These are phyloP conservation scores for Penicillium alfredii DNA, from an alignment of 495 filamentous ascomycete species.

Conservation along the genomic window DNA sequence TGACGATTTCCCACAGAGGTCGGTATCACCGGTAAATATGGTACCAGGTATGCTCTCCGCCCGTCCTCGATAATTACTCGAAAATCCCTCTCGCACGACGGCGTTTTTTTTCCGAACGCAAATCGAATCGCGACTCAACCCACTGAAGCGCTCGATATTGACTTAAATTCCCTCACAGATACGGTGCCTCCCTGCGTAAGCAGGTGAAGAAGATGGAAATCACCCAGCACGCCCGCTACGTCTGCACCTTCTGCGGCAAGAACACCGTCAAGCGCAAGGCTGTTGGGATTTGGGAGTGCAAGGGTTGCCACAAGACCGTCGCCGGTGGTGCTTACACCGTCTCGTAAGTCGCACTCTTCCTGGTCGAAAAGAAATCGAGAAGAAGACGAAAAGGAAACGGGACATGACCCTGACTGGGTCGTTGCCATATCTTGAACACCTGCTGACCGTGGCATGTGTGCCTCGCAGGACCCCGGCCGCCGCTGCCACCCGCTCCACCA, in stretches of 20 bases:
- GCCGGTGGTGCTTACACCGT: slow-evolving; percentile 96
- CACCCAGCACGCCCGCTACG: slow-evolving; percentile 89
- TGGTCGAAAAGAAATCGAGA: background rate
- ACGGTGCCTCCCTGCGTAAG: slow-evolving; percentile 99
- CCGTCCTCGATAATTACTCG: slow-evolving; percentile 17
- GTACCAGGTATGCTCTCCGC: slow-evolving; percentile 52
- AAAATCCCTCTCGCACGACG: slow-evolving; percentile 20
- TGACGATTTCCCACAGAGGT: slow-evolving; percentile 57
- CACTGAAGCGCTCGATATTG: slow-evolving; percentile 27
- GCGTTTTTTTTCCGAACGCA: slow-evolving; percentile 17
- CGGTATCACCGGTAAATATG: slow-evolving; percentile 73
- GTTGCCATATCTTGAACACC: no score
- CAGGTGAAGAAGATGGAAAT: slow-evolving; percentile 99
- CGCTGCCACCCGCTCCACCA: slow-evolving; percentile 92
- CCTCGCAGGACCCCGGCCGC: slow-evolving; percentile 88
- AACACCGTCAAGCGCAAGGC: slow-evolving; percentile 84
- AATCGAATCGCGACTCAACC: no score
- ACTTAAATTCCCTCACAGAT: slow-evolving; percentile 49
- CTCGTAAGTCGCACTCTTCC: slow-evolving; percentile 61
- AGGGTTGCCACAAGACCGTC: slow-evolving; percentile 85
- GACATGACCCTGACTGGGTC: no score
- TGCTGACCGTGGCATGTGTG: no score
- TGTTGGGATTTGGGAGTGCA: slow-evolving; percentile 97
- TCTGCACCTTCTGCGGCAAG: slow-evolving; percentile 91
- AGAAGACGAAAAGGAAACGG: slow-evolving; percentile 15